Base-by-base conservation (phyloP, 176 grass and related monocot species). In the Ananas comosus region DNA sequence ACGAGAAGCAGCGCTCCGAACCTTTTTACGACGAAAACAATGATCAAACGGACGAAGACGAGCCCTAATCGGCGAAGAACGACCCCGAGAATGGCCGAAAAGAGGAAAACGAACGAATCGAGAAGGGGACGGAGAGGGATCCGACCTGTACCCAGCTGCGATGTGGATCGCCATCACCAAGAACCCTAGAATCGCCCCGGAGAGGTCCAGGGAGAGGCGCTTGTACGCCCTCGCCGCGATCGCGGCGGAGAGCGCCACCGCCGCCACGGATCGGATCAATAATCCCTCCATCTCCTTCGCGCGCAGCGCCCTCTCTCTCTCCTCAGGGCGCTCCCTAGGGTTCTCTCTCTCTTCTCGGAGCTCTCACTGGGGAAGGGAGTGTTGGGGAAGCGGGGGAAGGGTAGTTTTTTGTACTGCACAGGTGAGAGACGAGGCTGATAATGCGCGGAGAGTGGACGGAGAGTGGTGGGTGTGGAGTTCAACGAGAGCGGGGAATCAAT, bases 111-210 rank as follows among this genome's bases (percentile, higher is more conserved):
- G 16, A 73, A 24, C 42, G 21, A 9, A 28, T 10, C 49, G 13
- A 23, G 11, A 50, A 23, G 61, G 53, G 2, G 12, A 24, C 18
- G 51, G 12, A 12, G 1, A 61, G 56, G 16, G 51, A n/a, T n/a
- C 9, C 47, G 33, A 85, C 82, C 92, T 89, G 73, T 96, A 96
- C 14, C 83, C 77, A 65, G 83, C 84, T 16, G 85, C 83, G 58
- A 96, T 49, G 70, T 96, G 92, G 73, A 96, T 29, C 7, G 83
- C 75, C 88, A 87, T 96, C 19, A 96, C 86, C 48, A 84, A 51
- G 71, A 96, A 96, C 57, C 92, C 92, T 4, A 85, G 83, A 23
- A 47, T 53, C 11, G 80, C 85, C 21, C 92, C 92, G 16, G 88
- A 91, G 59, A 23, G 72, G 49, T 96, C 78, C 49, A 96, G 80